Evolutionary conservation across 805 yeast genomes (phyloP).

Genomic region (Cyberlindnera maclurae): DNA sequence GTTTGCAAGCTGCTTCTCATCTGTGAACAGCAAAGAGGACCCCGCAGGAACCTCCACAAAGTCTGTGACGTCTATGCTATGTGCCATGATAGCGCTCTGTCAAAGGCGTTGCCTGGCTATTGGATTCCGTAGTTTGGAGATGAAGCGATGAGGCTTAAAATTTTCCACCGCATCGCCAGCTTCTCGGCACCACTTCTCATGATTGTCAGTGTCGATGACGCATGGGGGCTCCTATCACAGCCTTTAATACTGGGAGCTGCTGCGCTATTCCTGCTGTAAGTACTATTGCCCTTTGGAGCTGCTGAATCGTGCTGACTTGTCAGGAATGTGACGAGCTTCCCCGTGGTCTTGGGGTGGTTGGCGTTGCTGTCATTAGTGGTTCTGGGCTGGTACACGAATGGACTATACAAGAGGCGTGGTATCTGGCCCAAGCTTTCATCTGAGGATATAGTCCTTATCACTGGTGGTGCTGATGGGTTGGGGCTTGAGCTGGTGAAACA

Average conservation of each 20-base stretch:
- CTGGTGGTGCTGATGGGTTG: slow-evolving; percentile 35
- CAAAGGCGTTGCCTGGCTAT: too few species aligned
- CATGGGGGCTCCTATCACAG: too few species aligned
- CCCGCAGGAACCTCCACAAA: slow-evolving; percentile 48
- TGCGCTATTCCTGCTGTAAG: background rate
- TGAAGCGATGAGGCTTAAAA: background rate
- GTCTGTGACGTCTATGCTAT: slow-evolving; percentile 34
- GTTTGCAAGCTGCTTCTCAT: slow-evolving; percentile 69
- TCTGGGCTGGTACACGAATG: slow-evolving; percentile 4
- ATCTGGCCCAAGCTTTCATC: slow-evolving; percentile 12
- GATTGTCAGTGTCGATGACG: too few species aligned
- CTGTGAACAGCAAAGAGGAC: slow-evolving; percentile 35
- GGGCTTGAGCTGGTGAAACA: slow-evolving; percentile 25
- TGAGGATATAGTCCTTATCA: slow-evolving; percentile 22
- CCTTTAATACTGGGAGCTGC: background rate
- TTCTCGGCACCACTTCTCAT: too few species aligned
- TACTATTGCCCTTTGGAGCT: too few species aligned
- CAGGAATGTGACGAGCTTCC: too few species aligned
- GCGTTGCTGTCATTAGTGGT: too few species aligned
- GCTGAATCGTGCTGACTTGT: too few species aligned
- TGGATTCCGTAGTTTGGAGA: background rate
- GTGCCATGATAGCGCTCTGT: slow-evolving; percentile 5
- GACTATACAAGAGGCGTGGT: slow-evolving; percentile 16
- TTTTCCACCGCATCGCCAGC: background rate
- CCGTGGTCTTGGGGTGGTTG: too few species aligned